These are phyloP conservation scores for Albophoma yamanashiensis DNA, from an alignment of 2,329 filamentous ascomycete species.

Conservation along the genomic window DNA sequence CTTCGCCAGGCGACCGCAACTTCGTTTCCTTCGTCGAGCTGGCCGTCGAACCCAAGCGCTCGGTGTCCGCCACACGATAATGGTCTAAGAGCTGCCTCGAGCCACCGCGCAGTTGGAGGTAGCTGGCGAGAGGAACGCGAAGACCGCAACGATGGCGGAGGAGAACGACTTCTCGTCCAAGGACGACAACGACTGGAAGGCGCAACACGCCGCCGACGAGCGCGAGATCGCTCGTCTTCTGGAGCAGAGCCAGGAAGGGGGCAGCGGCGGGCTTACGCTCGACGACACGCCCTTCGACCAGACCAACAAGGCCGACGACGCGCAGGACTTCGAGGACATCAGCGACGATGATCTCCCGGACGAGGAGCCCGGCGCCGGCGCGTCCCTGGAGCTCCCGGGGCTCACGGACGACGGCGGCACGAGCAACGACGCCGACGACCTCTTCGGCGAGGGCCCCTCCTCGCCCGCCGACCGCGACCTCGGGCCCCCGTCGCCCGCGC, in stretches of 20 bases:
- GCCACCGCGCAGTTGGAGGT: neutral
- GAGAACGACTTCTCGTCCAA: constrained; percentile 22
- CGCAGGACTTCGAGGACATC: constrained; percentile 83
- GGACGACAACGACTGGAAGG: constrained; percentile 25
- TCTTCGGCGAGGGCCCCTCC: constrained; percentile 55
- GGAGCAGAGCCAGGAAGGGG: constrained; percentile 27
- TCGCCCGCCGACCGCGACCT: constrained; percentile 34
- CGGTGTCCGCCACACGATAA: neutral
- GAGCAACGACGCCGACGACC: constrained; percentile 52
- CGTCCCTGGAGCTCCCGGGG: constrained; percentile 38
- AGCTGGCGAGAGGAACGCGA: constrained; percentile 1
- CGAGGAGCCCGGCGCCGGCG: constrained; percentile 43
- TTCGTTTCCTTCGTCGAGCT: neutral
- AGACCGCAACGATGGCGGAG: constrained; percentile 19
- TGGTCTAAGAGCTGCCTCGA: neutral
- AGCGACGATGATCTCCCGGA: constrained; percentile 85
- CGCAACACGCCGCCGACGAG: constrained; percentile 38
- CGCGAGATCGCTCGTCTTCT: constrained; percentile 34
- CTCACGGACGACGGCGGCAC: constrained; percentile 50
- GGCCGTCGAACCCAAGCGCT: neutral
- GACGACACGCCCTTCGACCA: constrained; percentile 43
- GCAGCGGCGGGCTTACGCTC: constrained; percentile 28
- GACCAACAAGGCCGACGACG: constrained; percentile 80
- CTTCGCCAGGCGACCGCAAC: neutral
- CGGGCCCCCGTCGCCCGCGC: constrained; percentile 31